These are phyloP conservation scores for Zelonia costaricensis DNA, from an alignment of 208 protist genomes.

Conservation along the genomic window DNA sequence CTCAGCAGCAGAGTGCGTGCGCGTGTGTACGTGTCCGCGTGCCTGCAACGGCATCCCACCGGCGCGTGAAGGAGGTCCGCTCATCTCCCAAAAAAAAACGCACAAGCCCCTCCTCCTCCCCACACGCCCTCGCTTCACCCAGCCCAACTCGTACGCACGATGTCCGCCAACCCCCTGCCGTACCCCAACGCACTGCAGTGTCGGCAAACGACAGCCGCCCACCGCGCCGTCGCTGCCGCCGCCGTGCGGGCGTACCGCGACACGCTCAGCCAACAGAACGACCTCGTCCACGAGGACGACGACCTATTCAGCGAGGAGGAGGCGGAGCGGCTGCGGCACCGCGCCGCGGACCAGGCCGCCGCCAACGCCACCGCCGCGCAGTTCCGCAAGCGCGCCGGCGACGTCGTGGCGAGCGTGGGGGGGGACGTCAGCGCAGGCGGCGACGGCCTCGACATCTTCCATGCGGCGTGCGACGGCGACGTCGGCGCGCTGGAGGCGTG, in stretches of 20 bases:
- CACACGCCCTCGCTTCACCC: not conserved
- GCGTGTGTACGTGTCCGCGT: not conserved
- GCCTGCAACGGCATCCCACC: too few relatives aligned
- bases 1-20: too few relatives aligned
- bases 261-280: conserved; percentile 2
- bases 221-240: conserved; percentile 18
- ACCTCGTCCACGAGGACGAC: conserved; percentile 10
- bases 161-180: conserved; percentile 23
- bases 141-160: not conserved
- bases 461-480: conserved; percentile 82
- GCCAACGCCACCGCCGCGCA: conserved; percentile 20
- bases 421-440: not conserved
- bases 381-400: conserved; percentile 17
- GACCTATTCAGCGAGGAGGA: conserved; percentile 25
- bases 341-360: conserved; percentile 4
- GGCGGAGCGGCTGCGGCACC: conserved; percentile 10
- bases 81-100: too few relatives aligned
- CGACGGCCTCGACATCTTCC: conserved; percentile 52
- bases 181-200: conserved; percentile 60
- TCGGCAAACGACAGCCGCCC: conserved; percentile 30
- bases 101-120: too few relatives aligned
- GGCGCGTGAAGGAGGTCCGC: too few relatives aligned
- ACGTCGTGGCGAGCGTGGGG: conserved; percentile 17
- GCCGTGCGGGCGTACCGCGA: conserved; percentile 17
- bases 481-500: conserved; percentile 38